Evolutionary conservation across 2,329 filamentous ascomycete species (phyloP).

Genomic region (Pseudogymnoascus sp.): DNA sequence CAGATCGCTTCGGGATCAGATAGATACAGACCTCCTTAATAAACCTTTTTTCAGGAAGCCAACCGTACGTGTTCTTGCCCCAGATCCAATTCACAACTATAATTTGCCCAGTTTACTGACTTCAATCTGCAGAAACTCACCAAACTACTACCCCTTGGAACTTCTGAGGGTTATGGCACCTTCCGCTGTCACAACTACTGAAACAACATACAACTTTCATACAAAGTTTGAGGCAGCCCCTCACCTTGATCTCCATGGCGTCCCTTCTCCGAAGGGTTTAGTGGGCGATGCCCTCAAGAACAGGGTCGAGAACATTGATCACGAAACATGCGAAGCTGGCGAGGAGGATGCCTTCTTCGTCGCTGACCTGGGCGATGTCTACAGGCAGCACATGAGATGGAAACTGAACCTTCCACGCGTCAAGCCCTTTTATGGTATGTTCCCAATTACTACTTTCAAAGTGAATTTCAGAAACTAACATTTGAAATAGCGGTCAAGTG

Average conservation of each 20-base stretch:
- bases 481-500: slow-evolving; percentile 76
- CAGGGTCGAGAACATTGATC: slow-evolving; percentile 75
- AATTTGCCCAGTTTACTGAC: not conserved
- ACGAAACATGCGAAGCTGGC: slow-evolving; percentile 79
- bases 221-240: slow-evolving; percentile 23
- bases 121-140: slow-evolving; percentile 11
- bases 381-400: slow-evolving; percentile 97
- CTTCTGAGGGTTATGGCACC: slow-evolving; percentile 49
- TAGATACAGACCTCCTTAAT: slow-evolving; percentile 94
- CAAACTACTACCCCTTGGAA: slow-evolving; percentile 3
- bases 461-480: slow-evolving; percentile 12
- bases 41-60: slow-evolving; percentile 30
- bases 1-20: slow-evolving; percentile 83
- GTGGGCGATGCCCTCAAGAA: slow-evolving; percentile 81
- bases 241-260: slow-evolving; percentile 24
- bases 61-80: slow-evolving; percentile 9
- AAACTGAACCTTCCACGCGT: slow-evolving; percentile 88
- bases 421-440: slow-evolving; percentile 89
- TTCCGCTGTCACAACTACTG: slow-evolving; percentile 50
- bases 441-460: not conserved
- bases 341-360: slow-evolving; percentile 99
- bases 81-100: not conserved
- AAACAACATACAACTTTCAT: slow-evolving; percentile 29
- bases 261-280: slow-evolving; percentile 57
- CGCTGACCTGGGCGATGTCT: slow-evolving; percentile 94